Percentiles rank a stretch among this genome's conserved stretches.
Evolutionary conservation across 768 basidiomycete species (phyloP).

Genomic region (Trichaptum fuscoviolaceum): DNA sequence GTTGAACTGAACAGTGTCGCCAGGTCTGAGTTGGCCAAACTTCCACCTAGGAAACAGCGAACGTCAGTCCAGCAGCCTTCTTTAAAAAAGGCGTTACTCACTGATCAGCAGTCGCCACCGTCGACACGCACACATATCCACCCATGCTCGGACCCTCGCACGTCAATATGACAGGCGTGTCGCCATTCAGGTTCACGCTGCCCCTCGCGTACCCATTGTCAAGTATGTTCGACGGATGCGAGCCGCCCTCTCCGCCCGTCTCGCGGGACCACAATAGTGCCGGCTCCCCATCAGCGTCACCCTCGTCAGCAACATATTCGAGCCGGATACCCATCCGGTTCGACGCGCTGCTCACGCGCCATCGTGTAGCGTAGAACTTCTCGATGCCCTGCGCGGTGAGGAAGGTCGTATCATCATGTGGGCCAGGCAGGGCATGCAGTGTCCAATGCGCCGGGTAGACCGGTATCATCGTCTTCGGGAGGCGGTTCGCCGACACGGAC

Average conservation of each 20-base stretch:
- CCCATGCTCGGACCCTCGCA: slow-evolving; percentile 62
- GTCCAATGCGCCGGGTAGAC: slow-evolving; percentile 44
- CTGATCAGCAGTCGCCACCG: slow-evolving; percentile 47
- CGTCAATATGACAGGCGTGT: slow-evolving; percentile 62
- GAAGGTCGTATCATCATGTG: slow-evolving; percentile 56
- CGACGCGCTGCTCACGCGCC: slow-evolving; percentile 50
- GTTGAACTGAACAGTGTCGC: slow-evolving; percentile 47
- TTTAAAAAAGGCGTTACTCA: slow-evolving; percentile 21
- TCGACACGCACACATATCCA: slow-evolving; percentile 54
- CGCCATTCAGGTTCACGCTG: slow-evolving; percentile 59
- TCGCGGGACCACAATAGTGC: slow-evolving; percentile 49
- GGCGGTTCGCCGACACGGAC: slow-evolving; percentile 10
- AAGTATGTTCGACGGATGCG: slow-evolving; percentile 63
- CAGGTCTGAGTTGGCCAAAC: slow-evolving; percentile 58
- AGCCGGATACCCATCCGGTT: slow-evolving; percentile 64
- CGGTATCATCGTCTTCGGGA: slow-evolving; percentile 31
- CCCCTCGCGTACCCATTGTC: slow-evolving; percentile 56
- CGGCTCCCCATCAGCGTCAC: slow-evolving; percentile 17
- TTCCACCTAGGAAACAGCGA: slow-evolving; percentile 51
- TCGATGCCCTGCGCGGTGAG: slow-evolving; percentile 42
- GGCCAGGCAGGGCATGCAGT: slow-evolving; percentile 53
- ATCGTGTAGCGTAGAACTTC: slow-evolving; percentile 46
- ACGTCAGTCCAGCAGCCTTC: no score
- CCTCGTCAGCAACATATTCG: slow-evolving; percentile 19
- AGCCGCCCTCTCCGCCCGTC: slow-evolving; percentile 61